These are phyloP conservation scores for Rhizopogon roseolus DNA, from an alignment of 768 basidiomycete species.

Conservation along the genomic window DNA sequence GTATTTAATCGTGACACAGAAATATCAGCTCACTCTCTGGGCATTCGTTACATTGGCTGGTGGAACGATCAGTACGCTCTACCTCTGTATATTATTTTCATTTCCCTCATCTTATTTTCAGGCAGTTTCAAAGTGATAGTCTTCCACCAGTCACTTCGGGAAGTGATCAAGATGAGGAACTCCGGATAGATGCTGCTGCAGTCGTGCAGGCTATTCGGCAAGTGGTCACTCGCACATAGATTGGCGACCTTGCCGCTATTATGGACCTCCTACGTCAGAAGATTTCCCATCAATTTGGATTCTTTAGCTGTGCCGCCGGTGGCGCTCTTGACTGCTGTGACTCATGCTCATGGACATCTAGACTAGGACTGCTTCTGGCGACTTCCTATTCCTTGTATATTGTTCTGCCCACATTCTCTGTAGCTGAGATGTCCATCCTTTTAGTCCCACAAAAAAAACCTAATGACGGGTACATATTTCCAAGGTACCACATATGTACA, in stretches of 20 bases:
- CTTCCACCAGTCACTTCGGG: conserved; percentile 31
- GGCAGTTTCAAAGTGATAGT: conserved; percentile 29
- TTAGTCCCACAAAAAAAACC: too few relatives aligned
- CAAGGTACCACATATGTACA: too few relatives aligned
- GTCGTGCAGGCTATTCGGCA: conserved; percentile 33
- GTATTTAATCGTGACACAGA: conserved; percentile 62
- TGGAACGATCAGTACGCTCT: conserved; percentile 32
- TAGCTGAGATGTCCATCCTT: not conserved
- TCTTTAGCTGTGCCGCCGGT: not conserved
- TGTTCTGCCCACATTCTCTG: too few relatives aligned
- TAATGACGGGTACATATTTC: not conserved
- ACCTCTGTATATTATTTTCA: not conserved
- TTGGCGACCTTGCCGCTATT: not conserved
- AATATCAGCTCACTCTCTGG: conserved; percentile 47
- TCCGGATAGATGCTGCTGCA: conserved; percentile 36
- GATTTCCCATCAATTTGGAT: not conserved
- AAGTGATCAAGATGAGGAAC: conserved; percentile 13
- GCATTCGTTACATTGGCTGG: conserved; percentile 59
- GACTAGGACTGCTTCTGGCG: not conserved
- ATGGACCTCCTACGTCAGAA: not conserved
- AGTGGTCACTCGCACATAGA: not conserved
- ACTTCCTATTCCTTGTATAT: too few relatives aligned
- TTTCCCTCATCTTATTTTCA: conserved; percentile 13
- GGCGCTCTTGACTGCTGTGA: not conserved
- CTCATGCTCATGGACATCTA: not conserved